A percentile compares a stretch with the other conserved stretches of the same genome.
Evolutionary conservation across 805 yeast species (phyloP).

Genomic region (Danielia reshetovae): DNA sequence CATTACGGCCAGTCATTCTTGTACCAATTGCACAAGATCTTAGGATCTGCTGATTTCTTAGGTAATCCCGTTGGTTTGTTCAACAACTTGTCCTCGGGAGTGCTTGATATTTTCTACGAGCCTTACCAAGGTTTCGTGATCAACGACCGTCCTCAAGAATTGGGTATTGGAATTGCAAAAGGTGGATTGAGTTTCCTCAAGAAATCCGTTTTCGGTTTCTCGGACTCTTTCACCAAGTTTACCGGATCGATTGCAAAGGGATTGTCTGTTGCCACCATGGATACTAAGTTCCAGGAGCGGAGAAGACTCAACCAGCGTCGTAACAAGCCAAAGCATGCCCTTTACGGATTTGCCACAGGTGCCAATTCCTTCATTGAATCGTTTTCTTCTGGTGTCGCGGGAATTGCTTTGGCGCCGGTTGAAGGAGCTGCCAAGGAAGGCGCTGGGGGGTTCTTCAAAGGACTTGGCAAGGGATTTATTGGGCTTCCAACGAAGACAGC

Average conservation of each 20-base stretch:
- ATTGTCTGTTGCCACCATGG: constrained; percentile 84
- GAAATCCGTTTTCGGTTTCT: constrained; percentile 90
- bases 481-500: constrained; percentile 97
- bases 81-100: constrained; percentile 90
- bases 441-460: constrained; percentile 86
- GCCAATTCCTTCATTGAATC: constrained; percentile 88
- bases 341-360: constrained; percentile 79
- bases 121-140: constrained; percentile 94
- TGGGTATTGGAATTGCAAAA: constrained; percentile 92
- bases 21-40: constrained; percentile 84
- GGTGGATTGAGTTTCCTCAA: constrained; percentile 94
- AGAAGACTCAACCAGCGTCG: constrained; percentile 72
- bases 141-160: constrained; percentile 93
- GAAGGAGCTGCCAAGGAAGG: constrained; percentile 90
- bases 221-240: constrained; percentile 88
- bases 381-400: constrained; percentile 80
- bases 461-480: constrained; percentile 89
- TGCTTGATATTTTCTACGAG: constrained; percentile 92
- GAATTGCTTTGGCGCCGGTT: constrained; percentile 86
- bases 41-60: constrained; percentile 93
- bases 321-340: constrained; percentile 78
- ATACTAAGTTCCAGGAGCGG: constrained; percentile 74
- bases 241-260: constrained; percentile 96
- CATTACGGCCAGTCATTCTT: constrained; percentile 92
- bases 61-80: constrained; percentile 98